These are phyloP conservation scores for Mortierella sp. DNA, from an alignment of 371 early-diverging fungal genomes.

Conservation along the genomic window DNA sequence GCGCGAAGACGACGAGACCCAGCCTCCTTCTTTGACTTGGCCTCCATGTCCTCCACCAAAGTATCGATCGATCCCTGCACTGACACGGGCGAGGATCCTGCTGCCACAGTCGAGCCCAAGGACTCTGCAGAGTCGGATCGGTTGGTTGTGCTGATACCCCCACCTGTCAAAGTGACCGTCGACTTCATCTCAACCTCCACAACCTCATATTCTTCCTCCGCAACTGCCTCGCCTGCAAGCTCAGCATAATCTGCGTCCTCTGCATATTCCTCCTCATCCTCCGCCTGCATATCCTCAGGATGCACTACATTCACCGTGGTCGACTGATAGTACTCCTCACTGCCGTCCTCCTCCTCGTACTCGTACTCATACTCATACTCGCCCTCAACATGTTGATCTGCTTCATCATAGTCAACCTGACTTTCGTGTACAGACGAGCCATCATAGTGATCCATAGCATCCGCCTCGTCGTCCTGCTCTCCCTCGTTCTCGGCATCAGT, in stretches of 20 bases:
- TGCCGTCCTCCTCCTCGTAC: not conserved
- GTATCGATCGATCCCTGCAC: constrained; percentile 7
- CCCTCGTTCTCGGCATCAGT: constrained; percentile 3
- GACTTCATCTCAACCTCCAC: not conserved
- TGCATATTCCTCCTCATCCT: constrained; percentile 11
- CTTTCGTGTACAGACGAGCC: not conserved
- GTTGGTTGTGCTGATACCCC: not conserved
- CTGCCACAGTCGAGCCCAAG: not conserved
- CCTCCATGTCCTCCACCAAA: constrained; percentile 8
- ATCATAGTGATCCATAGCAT: not conserved
- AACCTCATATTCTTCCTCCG: constrained; percentile 9
- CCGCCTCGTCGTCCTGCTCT: not conserved
- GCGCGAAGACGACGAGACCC: constrained; percentile 15
- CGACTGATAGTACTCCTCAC: constrained; percentile 2
- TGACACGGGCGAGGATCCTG: constrained; percentile 4
- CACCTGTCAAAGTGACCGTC: not conserved
- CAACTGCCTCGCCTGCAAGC: constrained; percentile 1
- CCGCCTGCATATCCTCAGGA: not conserved
- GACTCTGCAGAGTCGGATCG: not conserved
- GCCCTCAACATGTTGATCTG: not conserved
- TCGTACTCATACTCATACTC: not conserved
- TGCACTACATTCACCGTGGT: too few species aligned
- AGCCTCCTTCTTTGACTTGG: not conserved
- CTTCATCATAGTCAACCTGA: not conserved
- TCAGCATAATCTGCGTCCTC: not conserved